phyloP scores from a whole-genome alignment of 768 basidiomycete genomes.

The Stropharia rugosoannulata region DNA sequence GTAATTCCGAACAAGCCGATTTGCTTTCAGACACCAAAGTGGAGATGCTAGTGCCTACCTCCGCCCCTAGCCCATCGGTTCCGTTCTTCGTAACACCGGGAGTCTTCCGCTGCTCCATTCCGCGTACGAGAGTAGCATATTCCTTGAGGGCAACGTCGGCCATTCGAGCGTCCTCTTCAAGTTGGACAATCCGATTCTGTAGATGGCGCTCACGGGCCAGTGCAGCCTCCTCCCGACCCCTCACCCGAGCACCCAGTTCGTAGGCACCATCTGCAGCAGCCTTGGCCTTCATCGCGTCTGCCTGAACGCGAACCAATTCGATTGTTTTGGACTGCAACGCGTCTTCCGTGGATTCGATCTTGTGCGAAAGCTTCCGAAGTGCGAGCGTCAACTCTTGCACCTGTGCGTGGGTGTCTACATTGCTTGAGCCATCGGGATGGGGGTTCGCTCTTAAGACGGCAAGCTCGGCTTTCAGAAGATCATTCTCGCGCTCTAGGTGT shows the following conservation, averaged over 20 bases:
- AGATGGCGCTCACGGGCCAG: constrained; percentile 49
- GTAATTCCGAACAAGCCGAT: neutral
- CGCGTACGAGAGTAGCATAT: constrained; percentile 74
- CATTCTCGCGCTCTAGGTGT: constrained; percentile 60
- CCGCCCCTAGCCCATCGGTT: neutral
- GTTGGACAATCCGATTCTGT: constrained; percentile 40
- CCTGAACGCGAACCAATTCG: constrained; percentile 42
- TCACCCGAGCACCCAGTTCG: constrained; percentile 50
- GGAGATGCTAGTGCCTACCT: constrained; percentile 4
- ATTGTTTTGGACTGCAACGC: constrained; percentile 47
- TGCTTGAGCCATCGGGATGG: constrained; percentile 28
- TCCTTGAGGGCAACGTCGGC: constrained; percentile 66
- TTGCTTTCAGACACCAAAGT: constrained; percentile 4
- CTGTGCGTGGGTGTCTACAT: constrained; percentile 29
- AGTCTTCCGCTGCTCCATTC: constrained; percentile 40
- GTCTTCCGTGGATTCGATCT: constrained; percentile 62
- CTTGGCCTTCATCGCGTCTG: constrained; percentile 42
- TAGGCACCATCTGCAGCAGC: constrained; percentile 50
- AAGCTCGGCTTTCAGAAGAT: constrained; percentile 54
- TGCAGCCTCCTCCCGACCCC: constrained; percentile 54
- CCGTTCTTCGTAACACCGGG: constrained; percentile 24
- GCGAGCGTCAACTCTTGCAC: constrained; percentile 62
- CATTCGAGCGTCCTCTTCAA: constrained; percentile 61
- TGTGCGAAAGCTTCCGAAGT: constrained; percentile 65
- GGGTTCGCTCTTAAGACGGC: constrained; percentile 53